Evolutionary conservation across 1,284 basidiomycete genomes (phyloP).

Genomic region (Ustilago crameri): DNA sequence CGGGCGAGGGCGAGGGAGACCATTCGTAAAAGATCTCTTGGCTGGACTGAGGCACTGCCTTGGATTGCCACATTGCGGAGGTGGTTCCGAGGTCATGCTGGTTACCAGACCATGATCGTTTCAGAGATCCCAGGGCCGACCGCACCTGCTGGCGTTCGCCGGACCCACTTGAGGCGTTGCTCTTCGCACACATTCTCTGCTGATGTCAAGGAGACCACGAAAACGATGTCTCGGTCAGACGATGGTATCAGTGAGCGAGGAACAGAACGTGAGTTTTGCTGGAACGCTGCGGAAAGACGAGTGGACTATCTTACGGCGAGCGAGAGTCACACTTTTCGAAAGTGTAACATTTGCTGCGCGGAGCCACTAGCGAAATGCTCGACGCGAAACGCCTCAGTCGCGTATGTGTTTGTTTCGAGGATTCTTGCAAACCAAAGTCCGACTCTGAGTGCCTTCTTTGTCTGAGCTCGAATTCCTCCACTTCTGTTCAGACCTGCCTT

Average conservation of each 20-base stretch:
- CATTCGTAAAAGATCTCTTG: slow-evolving; percentile 44
- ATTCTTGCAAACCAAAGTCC: neutral
- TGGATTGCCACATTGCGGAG: slow-evolving; percentile 4
- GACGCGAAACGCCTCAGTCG: slow-evolving; percentile 23
- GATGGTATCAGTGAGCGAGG: slow-evolving; percentile 6
- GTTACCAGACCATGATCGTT: slow-evolving; percentile 54
- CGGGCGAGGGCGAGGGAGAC: slow-evolving; percentile 48
- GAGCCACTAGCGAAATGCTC: slow-evolving; percentile 8
- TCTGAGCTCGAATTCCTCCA: no score
- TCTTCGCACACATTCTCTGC: slow-evolving; percentile 16
- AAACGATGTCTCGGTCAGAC: neutral
- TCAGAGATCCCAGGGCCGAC: slow-evolving; percentile 42
- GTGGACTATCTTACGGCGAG: neutral
- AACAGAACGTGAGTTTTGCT: neutral
- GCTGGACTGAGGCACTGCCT: slow-evolving; percentile 14
- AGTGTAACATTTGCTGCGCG: slow-evolving; percentile 1
- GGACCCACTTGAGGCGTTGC: slow-evolving; percentile 11
- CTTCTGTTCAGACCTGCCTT: no score
- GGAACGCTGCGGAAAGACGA: neutral
- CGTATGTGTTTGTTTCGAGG: slow-evolving; percentile 13
- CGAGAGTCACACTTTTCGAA: neutral
- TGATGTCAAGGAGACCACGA: no score
- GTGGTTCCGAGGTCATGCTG: slow-evolving; percentile 46
- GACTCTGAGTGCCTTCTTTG: neutral
- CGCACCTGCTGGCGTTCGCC: slow-evolving; percentile 27